Conservation (phyloP, 176 grass and related monocot species). For the Rhynchospora tenuis region DNA sequence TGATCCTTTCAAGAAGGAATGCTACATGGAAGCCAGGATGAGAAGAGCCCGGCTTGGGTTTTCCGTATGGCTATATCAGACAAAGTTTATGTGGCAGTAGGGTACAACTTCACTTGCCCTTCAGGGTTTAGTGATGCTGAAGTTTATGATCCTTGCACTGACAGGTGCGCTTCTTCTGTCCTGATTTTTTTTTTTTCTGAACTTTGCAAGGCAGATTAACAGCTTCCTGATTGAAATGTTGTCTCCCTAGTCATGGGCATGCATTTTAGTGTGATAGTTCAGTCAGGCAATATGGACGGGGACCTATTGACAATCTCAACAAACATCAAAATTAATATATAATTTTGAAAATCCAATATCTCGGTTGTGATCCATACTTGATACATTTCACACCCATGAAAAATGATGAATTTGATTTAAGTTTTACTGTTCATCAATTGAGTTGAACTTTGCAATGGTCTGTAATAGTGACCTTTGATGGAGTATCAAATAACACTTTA, state of each 20-base stretch:
- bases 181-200: not conserved
- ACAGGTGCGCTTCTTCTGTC: constrained; percentile 7
- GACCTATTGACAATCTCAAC: too few species aligned
- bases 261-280: not conserved
- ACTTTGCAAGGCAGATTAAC: not conserved
- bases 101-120: not conserved
- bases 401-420: too few species aligned
- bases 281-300: not conserved
- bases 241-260: not conserved
- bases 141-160: constrained; percentile 18
- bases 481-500: too few species aligned
- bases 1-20: constrained; percentile 29
- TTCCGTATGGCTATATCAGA: constrained; percentile 9
- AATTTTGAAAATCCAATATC: too few species aligned
- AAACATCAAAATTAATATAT: too few species aligned
- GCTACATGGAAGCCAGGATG: not conserved
- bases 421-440: too few species aligned
- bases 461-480: too few species aligned
- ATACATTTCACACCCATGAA: too few species aligned
- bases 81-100: constrained; percentile 28
- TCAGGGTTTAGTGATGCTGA: constrained; percentile 11
- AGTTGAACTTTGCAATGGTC: too few species aligned
- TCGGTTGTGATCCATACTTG: too few species aligned
- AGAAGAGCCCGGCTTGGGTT: constrained; percentile 11
- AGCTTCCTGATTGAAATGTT: not conserved